Base-by-base conservation (phyloP, 441 rosid species). In the Arabidopsis lyrata region DNA sequence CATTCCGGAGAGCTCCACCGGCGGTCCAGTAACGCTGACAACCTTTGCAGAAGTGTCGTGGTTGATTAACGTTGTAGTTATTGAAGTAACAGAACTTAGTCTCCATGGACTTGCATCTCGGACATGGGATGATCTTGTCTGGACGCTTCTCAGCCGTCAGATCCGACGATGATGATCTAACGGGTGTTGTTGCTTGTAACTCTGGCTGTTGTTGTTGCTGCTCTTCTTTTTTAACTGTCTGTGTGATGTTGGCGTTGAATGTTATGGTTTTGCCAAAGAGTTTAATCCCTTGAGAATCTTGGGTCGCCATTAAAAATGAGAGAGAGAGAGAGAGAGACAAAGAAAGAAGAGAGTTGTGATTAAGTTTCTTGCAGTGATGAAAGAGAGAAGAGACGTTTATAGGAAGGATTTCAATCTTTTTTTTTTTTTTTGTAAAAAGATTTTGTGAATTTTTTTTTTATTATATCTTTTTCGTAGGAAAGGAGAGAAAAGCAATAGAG, bases 1-100 rank as follows among this genome's bases (percentile, higher is more conserved):
- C 98, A 69, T 93, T 91, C 42, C 98, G 84, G 24, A 93, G 96
- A 66, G 92, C 95, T 10, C 98, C 98, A 15, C 98, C 98, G 0
- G 96, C 96, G 0, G 98, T 93, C 98, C 98, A 93, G 75, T 93
- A 93, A 74, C 98, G 85, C 74, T 93, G 98, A 75, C 98, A 93
- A 60, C 97, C 96, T 82, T 83, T 90, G 61, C 98, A 93, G 79
- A 91, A 93, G 73, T 93, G 96, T 55, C 98, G 75, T 9, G 98
- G 98, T 79, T 91, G 98, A 74, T 93, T 93, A 52, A 93, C 97
- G 83, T 93, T 93, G 86, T 93, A 93, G 66, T 93, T 93, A 64
- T 91, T 93, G 82, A 93, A 93, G 82, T 93, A 93, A 77, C 98
- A 93, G 67, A 93, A 93, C 73, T 93, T 93, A 36, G 98, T 93